Conservation (phyloP, 148 eudicot genomes). For the Rhododendron mucronatum region DNA sequence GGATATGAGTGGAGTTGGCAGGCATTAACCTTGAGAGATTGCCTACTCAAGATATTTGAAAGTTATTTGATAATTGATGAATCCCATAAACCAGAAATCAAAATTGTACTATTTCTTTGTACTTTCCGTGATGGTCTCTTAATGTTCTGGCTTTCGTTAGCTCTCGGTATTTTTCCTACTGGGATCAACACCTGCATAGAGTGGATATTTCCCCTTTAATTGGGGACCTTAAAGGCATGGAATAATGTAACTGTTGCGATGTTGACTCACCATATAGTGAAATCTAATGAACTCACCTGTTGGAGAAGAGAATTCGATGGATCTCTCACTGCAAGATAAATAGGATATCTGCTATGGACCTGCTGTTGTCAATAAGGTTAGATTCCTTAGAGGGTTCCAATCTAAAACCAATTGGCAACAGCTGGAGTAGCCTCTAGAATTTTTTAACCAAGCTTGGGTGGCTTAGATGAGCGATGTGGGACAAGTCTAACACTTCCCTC, state of each 20-base stretch:
- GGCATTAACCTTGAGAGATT: constrained; percentile 4
- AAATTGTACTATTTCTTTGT: constrained; percentile 28
- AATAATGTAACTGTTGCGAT: background rate
- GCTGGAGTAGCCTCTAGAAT: too few relatives aligned
- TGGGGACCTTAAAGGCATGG: background rate
- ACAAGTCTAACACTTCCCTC: too few relatives aligned
- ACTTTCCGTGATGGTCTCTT: constrained; percentile 24
- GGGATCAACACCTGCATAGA: constrained; percentile 16
- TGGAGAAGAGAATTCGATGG: constrained; percentile 32
- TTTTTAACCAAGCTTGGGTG: too few relatives aligned
- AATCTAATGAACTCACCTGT: constrained; percentile 23
- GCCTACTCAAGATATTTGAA: constrained; percentile 21
- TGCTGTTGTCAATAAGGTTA: constrained; percentile 41
- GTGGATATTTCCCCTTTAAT: background rate
- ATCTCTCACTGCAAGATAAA: constrained; percentile 47
- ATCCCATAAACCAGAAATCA: constrained; percentile 47
- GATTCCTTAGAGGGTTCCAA: background rate
- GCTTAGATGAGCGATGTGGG: too few relatives aligned
- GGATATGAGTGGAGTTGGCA: background rate
- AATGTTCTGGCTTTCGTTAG: constrained; percentile 16
- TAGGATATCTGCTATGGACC: constrained; percentile 50
- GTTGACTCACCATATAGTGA: constrained; percentile 34
- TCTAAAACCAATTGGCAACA: too few relatives aligned
- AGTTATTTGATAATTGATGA: constrained; percentile 22
- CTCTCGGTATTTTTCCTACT: constrained; percentile 21